Conservation (phyloP, 768 basidiomycete genomes). For the Boletus barrowsii region DNA sequence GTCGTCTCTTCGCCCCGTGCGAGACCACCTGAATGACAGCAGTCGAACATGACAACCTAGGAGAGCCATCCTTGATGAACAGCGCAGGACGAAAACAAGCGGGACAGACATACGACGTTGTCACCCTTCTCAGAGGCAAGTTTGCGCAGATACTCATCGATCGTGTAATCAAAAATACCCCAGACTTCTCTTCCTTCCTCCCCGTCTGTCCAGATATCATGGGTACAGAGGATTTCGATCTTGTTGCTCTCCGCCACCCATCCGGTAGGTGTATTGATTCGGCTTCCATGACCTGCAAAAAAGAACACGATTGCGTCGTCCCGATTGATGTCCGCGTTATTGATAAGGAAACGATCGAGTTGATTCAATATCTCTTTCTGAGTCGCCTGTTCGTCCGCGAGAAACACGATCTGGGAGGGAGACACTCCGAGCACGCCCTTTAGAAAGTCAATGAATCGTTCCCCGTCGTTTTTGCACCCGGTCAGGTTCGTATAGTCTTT, state of each 20-base stretch:
- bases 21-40: conserved; percentile 21
- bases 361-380: neutral
- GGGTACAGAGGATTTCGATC: conserved; percentile 16
- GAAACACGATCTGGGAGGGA: conserved; percentile 9
- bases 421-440: conserved; percentile 14
- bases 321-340: conserved; percentile 5
- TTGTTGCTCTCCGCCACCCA: conserved; percentile 15
- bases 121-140: conserved; percentile 19
- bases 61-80: neutral
- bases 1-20: conserved; percentile 1
- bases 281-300: conserved; percentile 19
- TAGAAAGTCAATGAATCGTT: conserved; percentile 11
- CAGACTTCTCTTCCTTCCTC: conserved; percentile 1
- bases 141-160: conserved; percentile 10
- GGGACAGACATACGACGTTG: conserved; percentile 12
- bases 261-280: conserved; percentile 6
- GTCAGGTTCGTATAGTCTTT: neutral
- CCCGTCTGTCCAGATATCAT: conserved; percentile 6
- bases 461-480: conserved; percentile 20
- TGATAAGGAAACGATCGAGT: conserved; percentile 11
- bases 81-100: neutral
- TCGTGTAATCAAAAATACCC: conserved; percentile 17
- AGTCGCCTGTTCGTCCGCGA: conserved; percentile 15
- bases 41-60: conserved; percentile 19
- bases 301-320: conserved; percentile 20